Conservation (phyloP, 2,329 filamentous ascomycete species). For the Xylaria digitata region DNA sequence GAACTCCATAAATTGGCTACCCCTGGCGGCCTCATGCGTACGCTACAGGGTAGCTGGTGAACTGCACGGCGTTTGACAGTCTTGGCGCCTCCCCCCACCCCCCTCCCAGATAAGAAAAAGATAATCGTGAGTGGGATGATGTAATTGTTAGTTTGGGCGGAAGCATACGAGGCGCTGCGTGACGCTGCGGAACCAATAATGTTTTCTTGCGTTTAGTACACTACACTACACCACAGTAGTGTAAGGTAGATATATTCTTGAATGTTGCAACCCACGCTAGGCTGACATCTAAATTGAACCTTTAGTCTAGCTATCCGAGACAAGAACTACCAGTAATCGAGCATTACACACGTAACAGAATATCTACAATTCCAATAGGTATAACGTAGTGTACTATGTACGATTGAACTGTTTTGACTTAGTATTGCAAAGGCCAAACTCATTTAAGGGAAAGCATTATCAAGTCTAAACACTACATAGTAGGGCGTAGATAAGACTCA, state of each 20-base stretch:
- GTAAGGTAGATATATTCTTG: not conserved
- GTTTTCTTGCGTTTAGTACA: not conserved
- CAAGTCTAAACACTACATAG: not conserved
- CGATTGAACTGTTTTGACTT: not conserved
- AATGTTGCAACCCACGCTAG: not conserved
- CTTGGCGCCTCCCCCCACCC: constrained; percentile 10
- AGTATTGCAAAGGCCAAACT: not conserved
- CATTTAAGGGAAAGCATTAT: not conserved
- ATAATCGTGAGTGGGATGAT: not conserved
- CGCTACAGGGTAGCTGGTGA: not conserved
- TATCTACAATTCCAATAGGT: not conserved
- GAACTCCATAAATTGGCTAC: constrained; percentile 13
- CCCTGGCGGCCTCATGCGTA: constrained; percentile 30
- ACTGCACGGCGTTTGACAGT: constrained; percentile 22
- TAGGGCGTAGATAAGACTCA: not conserved
- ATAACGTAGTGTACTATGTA: too few species aligned
- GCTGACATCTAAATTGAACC: not conserved
- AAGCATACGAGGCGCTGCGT: not conserved
- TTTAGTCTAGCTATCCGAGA: too few species aligned
- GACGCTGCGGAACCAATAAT: not conserved
- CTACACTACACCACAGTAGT: too few species aligned
- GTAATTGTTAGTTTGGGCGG: not conserved
- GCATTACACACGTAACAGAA: not conserved
- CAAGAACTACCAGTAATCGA: not conserved
- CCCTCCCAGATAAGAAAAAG: constrained; percentile 1